Evolutionary conservation across 257 asterid species (phyloP), one percentile per base, ranked within the genome.

Genomic region (Gentiana dahurica): DNA sequence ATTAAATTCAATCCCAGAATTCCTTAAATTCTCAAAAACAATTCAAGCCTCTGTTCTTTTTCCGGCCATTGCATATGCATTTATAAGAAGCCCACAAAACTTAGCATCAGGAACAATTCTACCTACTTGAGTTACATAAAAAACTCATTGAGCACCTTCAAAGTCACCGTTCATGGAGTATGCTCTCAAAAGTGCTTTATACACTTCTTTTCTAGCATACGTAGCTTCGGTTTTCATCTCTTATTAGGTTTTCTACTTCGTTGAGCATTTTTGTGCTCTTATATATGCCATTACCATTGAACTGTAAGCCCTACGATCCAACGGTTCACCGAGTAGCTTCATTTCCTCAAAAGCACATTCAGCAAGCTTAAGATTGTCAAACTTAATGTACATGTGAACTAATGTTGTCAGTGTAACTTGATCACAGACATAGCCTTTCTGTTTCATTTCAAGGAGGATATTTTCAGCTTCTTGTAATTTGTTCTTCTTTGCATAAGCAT

Each of bases 321-420:
- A 68, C 2, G 70, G 72, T 43, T 77, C 81, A 12, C 89, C 94
- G 9, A 91, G 95, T 62, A 83, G 57, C 60, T 71, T 82, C 98
- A 91, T 85, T 71, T 91, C 94, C 65, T 83, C 85, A 12, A 87
- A 84, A 10, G 77, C 54, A 6, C 68, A 73, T 68, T 87, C 86
- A 4, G 96, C 94, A 60, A 66, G 64, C 54, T 77, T 60, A 51
- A 84, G 79, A 62, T 84, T 75, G 11, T 94, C 95, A 0, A 89
- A 81, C 65, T 87, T 91, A 83, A 96, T 87, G 36, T 91, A 81
- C 96, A 91, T 81, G 76, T 91, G 94, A 49, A 91, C 63, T 70
- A 82, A 61, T 24, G 96, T 81, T 2, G 94, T 91, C 12, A 87
- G 68, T 38, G 72, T 77, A 52, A 87, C 95, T 71, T 87, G 98